Conservation (phyloP, 352 stramenopile species). For the Pythium grandisporangium region DNA sequence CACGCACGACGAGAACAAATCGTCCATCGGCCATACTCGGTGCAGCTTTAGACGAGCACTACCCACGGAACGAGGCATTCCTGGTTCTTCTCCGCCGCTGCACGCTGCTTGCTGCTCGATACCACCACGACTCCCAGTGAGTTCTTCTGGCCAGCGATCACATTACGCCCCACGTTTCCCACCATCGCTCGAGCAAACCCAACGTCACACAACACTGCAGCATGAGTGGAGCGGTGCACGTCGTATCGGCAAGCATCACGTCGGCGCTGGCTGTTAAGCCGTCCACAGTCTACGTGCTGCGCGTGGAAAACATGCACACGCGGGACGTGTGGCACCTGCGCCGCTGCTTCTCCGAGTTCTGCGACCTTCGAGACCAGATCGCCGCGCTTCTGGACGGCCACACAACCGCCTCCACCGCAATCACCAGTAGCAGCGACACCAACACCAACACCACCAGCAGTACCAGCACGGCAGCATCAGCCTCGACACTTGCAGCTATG, state of each 20-base stretch:
- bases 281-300: slow-evolving; percentile 68
- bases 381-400: slow-evolving; percentile 40
- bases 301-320: slow-evolving; percentile 37
- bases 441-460: slow-evolving; percentile 1
- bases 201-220: not conserved
- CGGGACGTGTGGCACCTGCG: slow-evolving; percentile 46
- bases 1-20: too few relatives aligned
- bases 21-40: too few relatives aligned
- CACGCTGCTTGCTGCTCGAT: too few relatives aligned
- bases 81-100: too few relatives aligned
- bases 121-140: too few relatives aligned
- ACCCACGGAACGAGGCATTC: too few relatives aligned
- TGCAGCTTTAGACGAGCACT: too few relatives aligned
- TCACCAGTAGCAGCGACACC: not conserved
- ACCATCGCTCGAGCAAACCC: not conserved
- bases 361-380: slow-evolving; percentile 60
- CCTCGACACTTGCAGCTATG: not conserved
- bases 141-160: too few relatives aligned
- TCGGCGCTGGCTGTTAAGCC: slow-evolving; percentile 60
- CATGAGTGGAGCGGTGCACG: slow-evolving; percentile 34
- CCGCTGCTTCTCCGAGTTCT: slow-evolving; percentile 70
- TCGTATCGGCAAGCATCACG: slow-evolving; percentile 49
- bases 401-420: not conserved
- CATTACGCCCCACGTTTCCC: not conserved
- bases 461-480: slow-evolving; percentile 5